A percentile compares a stretch with the other conserved stretches of the same genome.
These are phyloP conservation scores for Trichoderma endophyticum DNA, from an alignment of 2,329 filamentous ascomycete genomes.

Conservation along the genomic window DNA sequence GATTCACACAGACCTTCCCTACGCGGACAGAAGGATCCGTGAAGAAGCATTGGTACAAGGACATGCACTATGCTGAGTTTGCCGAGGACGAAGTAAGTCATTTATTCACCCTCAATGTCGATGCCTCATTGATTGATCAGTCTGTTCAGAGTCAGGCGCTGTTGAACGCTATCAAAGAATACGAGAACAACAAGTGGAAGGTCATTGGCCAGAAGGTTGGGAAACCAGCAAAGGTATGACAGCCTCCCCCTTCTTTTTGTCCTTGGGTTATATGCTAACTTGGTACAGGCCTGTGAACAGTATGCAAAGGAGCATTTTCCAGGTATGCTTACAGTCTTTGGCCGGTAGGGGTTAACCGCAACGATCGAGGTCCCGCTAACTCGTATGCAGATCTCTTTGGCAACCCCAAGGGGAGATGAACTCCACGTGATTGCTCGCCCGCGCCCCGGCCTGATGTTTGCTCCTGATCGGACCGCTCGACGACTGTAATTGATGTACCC, in stretches of 20 bases:
- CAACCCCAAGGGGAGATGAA: constrained; percentile 39
- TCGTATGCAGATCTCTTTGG: constrained; percentile 36
- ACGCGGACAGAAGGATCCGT: constrained; percentile 93
- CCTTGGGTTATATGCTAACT: not conserved
- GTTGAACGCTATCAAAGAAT: constrained; percentile 94
- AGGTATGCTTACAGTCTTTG: constrained; percentile 37
- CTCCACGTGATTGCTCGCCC: not conserved
- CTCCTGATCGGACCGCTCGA: constrained; percentile 6
- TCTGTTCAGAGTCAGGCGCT: constrained; percentile 66
- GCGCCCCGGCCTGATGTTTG: not conserved
- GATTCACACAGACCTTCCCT: constrained; percentile 70
- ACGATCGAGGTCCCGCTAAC: constrained; percentile 30
- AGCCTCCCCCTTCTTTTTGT: not conserved
- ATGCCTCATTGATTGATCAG: constrained; percentile 16
- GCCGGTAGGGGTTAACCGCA: constrained; percentile 22
- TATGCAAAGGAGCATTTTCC: constrained; percentile 95
- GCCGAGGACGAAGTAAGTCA: constrained; percentile 87
- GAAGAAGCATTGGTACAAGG: constrained; percentile 99
- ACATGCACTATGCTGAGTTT: constrained; percentile 99
- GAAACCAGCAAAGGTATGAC: constrained; percentile 79
- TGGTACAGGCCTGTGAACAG: constrained; percentile 55
- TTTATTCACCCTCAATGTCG: constrained; percentile 6
- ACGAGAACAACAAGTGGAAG: constrained; percentile 99
- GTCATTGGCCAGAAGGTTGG: constrained; percentile 93
- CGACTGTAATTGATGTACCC: not conserved